These are phyloP conservation scores for Boletus sp. DNA, from an alignment of 768 basidiomycete genomes.

Conservation along the genomic window DNA sequence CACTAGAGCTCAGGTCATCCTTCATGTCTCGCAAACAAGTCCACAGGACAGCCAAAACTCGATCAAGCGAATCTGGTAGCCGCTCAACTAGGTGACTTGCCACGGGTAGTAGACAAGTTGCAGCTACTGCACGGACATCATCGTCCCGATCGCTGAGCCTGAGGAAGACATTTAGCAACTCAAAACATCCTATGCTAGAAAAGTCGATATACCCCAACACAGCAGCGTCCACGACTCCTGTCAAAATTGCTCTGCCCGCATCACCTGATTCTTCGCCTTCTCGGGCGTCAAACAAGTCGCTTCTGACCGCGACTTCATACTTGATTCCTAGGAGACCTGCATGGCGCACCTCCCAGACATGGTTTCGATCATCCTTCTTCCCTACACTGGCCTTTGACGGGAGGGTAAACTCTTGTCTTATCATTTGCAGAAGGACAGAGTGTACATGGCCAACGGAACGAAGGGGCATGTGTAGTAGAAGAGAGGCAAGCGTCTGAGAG, in stretches of 20 bases:
- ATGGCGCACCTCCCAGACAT: slow-evolving; percentile 97
- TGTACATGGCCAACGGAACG: slow-evolving; percentile 79
- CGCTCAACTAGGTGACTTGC: slow-evolving; percentile 74
- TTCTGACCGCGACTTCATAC: slow-evolving; percentile 94
- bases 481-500: slow-evolving; percentile 88
- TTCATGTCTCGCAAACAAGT: slow-evolving; percentile 88
- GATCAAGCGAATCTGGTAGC: slow-evolving; percentile 67
- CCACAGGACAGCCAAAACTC: slow-evolving; percentile 86
- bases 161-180: slow-evolving; percentile 13
- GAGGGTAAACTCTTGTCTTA: slow-evolving; percentile 76
- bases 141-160: slow-evolving; percentile 91
- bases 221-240: slow-evolving; percentile 86
- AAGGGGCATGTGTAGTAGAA: slow-evolving; percentile 86
- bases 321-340: slow-evolving; percentile 97
- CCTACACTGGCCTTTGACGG: slow-evolving; percentile 34
- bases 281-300: slow-evolving; percentile 62
- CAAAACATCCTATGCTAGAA: not conserved
- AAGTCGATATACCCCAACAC: slow-evolving; percentile 67
- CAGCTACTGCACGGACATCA: slow-evolving; percentile 94
- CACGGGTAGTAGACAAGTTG: slow-evolving; percentile 88
- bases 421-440: slow-evolving; percentile 86
- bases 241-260: slow-evolving; percentile 57
- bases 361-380: slow-evolving; percentile 42
- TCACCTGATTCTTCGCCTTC: slow-evolving; percentile 36
- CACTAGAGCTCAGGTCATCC: slow-evolving; percentile 95